These are phyloP conservation scores for Yamadazyma songkhlaensis DNA, from an alignment of 1,139 yeast species.

Conservation along the genomic window DNA sequence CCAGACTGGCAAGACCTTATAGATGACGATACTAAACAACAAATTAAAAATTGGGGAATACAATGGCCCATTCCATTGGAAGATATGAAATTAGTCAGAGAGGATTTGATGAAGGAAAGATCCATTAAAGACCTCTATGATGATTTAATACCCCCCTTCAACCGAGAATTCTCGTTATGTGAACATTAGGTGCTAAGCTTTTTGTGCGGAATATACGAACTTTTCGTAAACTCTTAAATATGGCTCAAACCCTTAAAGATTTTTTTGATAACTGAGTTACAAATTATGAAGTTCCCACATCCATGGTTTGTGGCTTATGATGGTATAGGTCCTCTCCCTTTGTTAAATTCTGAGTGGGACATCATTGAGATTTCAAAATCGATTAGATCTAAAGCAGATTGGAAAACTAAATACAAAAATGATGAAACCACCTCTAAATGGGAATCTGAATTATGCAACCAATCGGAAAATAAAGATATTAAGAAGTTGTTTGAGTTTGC, in stretches of 20 bases:
- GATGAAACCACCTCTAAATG: conserved; percentile 26
- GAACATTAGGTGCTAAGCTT: conserved; percentile 9
- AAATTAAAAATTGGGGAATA: not conserved
- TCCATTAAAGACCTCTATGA: conserved; percentile 4
- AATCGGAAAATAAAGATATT: conserved; percentile 5
- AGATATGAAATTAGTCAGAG: conserved; percentile 25
- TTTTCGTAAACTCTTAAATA: not conserved
- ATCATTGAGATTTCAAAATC: conserved; percentile 21
- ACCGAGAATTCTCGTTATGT: conserved; percentile 10
- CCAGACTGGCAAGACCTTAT: conserved; percentile 23
- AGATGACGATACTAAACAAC: not conserved
- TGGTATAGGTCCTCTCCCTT: conserved; percentile 17
- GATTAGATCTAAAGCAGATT: conserved; percentile 28
- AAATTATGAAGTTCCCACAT: conserved; percentile 7
- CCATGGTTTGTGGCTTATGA: conserved; percentile 15
- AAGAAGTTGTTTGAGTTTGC: conserved; percentile 11
- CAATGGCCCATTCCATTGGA: conserved; percentile 19
- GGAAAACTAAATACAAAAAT: conserved; percentile 31
- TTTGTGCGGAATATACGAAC: not conserved
- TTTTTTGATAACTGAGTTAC: too few species aligned
- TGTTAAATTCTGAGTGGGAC: conserved; percentile 25
- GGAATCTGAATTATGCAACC: conserved; percentile 24
- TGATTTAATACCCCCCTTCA: conserved; percentile 9
- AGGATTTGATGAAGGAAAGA: conserved; percentile 34
- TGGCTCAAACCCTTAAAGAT: too few species aligned